Evolutionary conservation across 108 stramenopile genomes (phyloP), one percentile per base, ranked within the genome.

Genomic region (Cyclotella kingstonii): DNA sequence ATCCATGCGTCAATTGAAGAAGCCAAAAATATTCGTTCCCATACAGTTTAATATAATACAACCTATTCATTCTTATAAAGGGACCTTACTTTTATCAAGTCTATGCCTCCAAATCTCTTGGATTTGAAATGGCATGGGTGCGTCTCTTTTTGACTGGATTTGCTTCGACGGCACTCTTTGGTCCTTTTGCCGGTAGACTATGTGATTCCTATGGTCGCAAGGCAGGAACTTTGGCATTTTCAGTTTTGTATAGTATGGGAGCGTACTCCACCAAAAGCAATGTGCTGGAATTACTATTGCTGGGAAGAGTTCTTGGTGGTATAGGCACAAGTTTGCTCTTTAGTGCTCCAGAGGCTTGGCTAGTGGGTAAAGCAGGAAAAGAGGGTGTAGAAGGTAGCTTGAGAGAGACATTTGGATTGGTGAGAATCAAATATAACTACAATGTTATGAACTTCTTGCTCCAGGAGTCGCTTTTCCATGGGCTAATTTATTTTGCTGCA

Each of bases 61-160:
- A n/a, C 36, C 17, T 30, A 2, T 48, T 2, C 48, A 21, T 48
- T 25, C 7, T 14, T 53, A 28, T 39, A 41, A 26, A 76, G 75
- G 79, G 93, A 27, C 96, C 98, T 10, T 94, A 98, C 72, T 95
- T 97, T 82, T 98, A 98, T 70, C 86, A 92, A 72, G 94, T 97
- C 43, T 97, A 97, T 63, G 88, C 93, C 42, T 82, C 84, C 77
- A 95, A 97, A 79, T 61, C n/a, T n/a, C n/a, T n/a, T n/a, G n/a
- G n/a, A n/a, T n/a, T n/a, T n/a, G n/a, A n/a, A 50, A 54, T 81
- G 46, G 61, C 77, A 21, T 70, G 81, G 62, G 85, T 97, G 21
- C 78, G 76, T 28, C 83, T 97, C 27, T 97, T 95, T 70, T 70
- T 97, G 22, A 91, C 94, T 4, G 96, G 96, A 27, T 97, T 97